These are phyloP conservation scores for Astraeus odoratus DNA, from an alignment of 768 basidiomycete genomes.

Conservation along the genomic window DNA sequence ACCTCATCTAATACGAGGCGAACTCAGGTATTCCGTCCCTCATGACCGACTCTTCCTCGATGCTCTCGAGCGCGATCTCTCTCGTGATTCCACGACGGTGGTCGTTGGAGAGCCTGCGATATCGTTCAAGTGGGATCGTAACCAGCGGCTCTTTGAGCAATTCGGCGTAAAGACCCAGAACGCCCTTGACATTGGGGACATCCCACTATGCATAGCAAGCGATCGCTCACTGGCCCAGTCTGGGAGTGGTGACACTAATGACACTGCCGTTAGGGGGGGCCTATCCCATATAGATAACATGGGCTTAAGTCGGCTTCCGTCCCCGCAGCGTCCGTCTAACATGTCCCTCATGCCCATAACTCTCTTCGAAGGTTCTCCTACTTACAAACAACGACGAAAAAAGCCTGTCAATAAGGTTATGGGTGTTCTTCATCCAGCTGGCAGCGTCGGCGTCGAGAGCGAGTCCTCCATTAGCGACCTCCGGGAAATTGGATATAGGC, in stretches of 20 bases:
- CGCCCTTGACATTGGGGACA: conserved; percentile 28
- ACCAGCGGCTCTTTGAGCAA: conserved; percentile 82
- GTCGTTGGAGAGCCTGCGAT: conserved; percentile 75
- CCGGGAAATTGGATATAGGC: conserved; percentile 19
- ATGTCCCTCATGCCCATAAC: conserved; percentile 56
- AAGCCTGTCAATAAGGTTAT: conserved; percentile 43
- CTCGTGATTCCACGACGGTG: conserved; percentile 83
- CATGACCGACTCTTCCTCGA: conserved; percentile 96
- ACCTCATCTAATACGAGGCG: conserved; percentile 1
- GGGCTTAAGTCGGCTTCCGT: conserved; percentile 9
- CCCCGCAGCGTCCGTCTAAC: conserved; percentile 14
- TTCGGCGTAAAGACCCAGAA: conserved; percentile 47
- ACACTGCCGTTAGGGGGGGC: conserved; percentile 10
- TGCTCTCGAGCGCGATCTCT: conserved; percentile 92
- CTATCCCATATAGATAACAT: conserved; percentile 19
- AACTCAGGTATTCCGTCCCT: conserved; percentile 85
- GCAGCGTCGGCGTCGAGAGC: conserved; percentile 17
- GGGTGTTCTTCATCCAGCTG: conserved; percentile 23
- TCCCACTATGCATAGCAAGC: conserved; percentile 24
- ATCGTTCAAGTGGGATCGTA: conserved; percentile 85
- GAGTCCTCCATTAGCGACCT: conserved; percentile 10
- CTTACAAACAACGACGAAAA: conserved; percentile 86
- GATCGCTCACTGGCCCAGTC: conserved; percentile 13
- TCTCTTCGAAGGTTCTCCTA: conserved; percentile 78
- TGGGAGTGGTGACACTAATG: conserved; percentile 9